Base-by-base conservation (phyloP, 2,329 filamentous ascomycete genomes). In the Fusarium marasasianum region DNA sequence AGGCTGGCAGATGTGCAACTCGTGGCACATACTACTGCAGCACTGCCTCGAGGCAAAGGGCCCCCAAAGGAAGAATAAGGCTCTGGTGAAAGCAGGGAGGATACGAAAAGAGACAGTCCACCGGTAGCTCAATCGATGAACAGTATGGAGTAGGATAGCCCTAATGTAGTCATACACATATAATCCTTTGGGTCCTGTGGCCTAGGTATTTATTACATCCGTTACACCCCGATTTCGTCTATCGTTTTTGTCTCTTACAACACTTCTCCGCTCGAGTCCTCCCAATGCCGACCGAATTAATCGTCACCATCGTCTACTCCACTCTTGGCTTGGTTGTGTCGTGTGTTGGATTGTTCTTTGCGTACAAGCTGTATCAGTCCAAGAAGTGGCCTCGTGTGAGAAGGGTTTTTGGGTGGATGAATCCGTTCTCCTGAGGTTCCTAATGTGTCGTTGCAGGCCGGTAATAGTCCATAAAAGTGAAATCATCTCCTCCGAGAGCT, bases 201-300 rank as follows among this genome's bases (percentile, higher is more conserved):
- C 14, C 22, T 12, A 26, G 13, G 20, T 35, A 40, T 20, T 63
- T 41, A 45, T 40, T 56, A n/a, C 33, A 22, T 8, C 31, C 24
- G 43, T 63, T 45, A 44, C 64, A 63, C 48, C 38, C 26, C 29
- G 8, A 51, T n/a, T 17, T 51, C n/a, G 18, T 35, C 1, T 12
- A 51, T 4, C 9, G 3, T 2, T 45, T 18, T 13, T 35, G 57
- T 43, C 33, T 15, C 62, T 38, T 45, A 10, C 3, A 43, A 35
- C 35, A 35, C 35, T 31, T 33, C 33, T 62, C 12, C 14, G 12
- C 14, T 5, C 6, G 6, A 60, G 47, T 12, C 41, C 15, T 29
- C n/a, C 8, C 40, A 65, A 65, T 65, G 45, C 26, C 38, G 22
- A 53, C 38, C 11, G 65, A 64, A 57, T 12, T 57, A 13, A 53